These are phyloP conservation scores for Suzukiozyma palmioleophila DNA, from an alignment of 1,139 yeast genomes.

Conservation along the genomic window DNA sequence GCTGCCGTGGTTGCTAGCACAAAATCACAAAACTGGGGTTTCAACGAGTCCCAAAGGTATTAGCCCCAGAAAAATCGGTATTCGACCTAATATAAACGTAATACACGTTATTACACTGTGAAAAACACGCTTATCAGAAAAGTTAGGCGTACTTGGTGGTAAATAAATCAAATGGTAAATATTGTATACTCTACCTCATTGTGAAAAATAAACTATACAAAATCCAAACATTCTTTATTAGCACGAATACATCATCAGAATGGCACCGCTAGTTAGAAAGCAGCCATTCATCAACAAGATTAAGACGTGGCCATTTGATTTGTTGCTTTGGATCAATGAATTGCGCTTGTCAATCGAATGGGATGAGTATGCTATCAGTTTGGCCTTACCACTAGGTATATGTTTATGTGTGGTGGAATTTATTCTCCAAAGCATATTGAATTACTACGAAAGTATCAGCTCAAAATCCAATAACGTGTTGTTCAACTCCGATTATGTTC, in stretches of 20 bases:
- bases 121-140: too few species aligned
- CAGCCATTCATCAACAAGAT: constrained; percentile 37
- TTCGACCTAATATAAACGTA: too few species aligned
- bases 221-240: too few species aligned
- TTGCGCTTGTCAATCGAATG: constrained; percentile 54
- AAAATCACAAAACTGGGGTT: too few species aligned
- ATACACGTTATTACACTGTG: too few species aligned
- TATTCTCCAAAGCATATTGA: constrained; percentile 8
- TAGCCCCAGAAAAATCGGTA: too few species aligned
- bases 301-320: constrained; percentile 54
- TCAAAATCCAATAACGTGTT: constrained; percentile 10
- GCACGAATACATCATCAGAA: constrained; percentile 5
- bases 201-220: too few species aligned
- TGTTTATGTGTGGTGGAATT: constrained; percentile 4
- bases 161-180: background rate
- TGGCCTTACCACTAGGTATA: constrained; percentile 14
- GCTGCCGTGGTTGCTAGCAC: too few species aligned
- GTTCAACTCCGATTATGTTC: constrained; percentile 15
- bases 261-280: constrained; percentile 18
- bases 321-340: constrained; percentile 51
- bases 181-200: background rate
- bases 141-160: background rate
- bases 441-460: constrained; percentile 11
- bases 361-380: constrained; percentile 41
- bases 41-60: too few species aligned